Conservation (phyloP, 169 alveolate species). For the Cryptosporidium sp. region DNA sequence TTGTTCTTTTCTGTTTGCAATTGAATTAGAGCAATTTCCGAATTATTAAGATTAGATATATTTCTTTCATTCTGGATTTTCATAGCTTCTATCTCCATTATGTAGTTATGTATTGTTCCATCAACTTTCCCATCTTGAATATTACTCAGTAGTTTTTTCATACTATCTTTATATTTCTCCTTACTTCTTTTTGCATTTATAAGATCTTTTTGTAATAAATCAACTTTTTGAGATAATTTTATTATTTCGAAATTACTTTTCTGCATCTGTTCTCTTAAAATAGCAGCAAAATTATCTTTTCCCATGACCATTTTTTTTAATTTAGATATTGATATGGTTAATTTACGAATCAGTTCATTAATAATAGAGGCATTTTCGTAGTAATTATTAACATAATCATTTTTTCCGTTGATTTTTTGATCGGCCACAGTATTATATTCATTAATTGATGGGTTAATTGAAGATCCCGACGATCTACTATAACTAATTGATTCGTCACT, state of each 20-base stretch:
- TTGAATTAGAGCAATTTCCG: slow-evolving; percentile 49
- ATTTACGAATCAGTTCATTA: slow-evolving; percentile 19
- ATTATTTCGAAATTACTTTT: slow-evolving; percentile 54
- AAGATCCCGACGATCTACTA: not conserved
- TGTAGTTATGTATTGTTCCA: slow-evolving; percentile 43
- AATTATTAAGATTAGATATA: slow-evolving; percentile 16
- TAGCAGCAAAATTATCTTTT: slow-evolving; percentile 30
- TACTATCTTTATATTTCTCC: slow-evolving; percentile 66
- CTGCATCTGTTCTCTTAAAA: slow-evolving; percentile 60
- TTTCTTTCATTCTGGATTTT: slow-evolving; percentile 62
- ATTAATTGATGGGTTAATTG: not conserved
- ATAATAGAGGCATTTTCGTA: slow-evolving; percentile 13
- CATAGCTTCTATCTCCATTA: slow-evolving; percentile 51
- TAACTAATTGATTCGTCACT: slow-evolving; percentile 2
- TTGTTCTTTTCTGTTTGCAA: slow-evolving; percentile 47
- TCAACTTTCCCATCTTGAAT: slow-evolving; percentile 68
- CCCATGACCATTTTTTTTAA: slow-evolving; percentile 63
- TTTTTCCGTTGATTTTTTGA: not conserved
- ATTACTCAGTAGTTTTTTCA: slow-evolving; percentile 42
- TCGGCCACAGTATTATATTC: not conserved
- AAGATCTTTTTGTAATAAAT: slow-evolving; percentile 57
- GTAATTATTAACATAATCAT: not conserved
- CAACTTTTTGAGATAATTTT: slow-evolving; percentile 57
- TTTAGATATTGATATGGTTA: slow-evolving; percentile 42
- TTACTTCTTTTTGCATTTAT: slow-evolving; percentile 28